These are phyloP conservation scores for Grosmannia serpens DNA, from an alignment of 2,329 filamentous ascomycete genomes.

Conservation along the genomic window DNA sequence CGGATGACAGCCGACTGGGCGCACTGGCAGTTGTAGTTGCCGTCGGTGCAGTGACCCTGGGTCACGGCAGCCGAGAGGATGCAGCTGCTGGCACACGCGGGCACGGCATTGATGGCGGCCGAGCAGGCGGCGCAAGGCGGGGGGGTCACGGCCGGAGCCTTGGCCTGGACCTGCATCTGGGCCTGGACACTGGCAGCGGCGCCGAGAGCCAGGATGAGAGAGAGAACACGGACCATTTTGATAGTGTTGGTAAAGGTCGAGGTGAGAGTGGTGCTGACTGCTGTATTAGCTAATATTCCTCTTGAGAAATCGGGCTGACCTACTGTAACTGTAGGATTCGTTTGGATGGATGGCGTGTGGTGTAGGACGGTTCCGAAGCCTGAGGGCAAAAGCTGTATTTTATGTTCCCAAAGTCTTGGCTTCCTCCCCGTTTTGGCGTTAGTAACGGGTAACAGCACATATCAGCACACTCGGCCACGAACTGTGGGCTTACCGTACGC, in stretches of 20 bases:
- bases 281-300: background rate
- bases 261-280: background rate
- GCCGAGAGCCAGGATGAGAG: background rate
- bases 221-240: background rate
- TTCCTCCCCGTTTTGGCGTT: too few species aligned
- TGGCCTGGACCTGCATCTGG: background rate
- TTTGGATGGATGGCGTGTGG: too few species aligned
- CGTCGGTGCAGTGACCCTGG: background rate
- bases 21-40: constrained; percentile 5
- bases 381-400: too few species aligned
- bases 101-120: background rate
- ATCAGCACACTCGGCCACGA: too few species aligned
- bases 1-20: constrained; percentile 1
- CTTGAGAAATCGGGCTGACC: background rate
- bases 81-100: constrained; percentile 1
- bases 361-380: too few species aligned
- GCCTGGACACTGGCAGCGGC: background rate
- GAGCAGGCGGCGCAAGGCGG: background rate
- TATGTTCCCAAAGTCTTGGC: too few species aligned
- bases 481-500: too few species aligned
- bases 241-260: background rate
- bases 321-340: too few species aligned
- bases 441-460: too few species aligned
- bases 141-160: background rate
- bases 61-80: constrained; percentile 3